phyloP scores from a whole-genome alignment of 2,329 filamentous ascomycete species.

The Cladosporium sp. region DNA sequence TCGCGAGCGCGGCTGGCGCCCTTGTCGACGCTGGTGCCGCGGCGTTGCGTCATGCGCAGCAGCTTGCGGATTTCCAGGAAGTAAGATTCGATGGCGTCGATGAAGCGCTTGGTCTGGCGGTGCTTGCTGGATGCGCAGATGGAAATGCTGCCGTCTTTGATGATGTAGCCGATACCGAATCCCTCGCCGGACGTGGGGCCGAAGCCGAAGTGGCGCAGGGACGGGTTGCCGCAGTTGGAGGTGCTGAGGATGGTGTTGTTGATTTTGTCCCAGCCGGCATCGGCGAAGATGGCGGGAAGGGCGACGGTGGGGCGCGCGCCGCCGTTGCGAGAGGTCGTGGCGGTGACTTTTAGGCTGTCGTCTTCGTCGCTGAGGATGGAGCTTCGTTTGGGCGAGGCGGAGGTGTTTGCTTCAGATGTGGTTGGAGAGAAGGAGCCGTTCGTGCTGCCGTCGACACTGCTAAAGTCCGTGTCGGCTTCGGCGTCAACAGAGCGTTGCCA shows the following conservation, averaged over 20 bases:
- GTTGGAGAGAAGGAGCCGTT: slow-evolving; percentile 54
- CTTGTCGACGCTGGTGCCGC: slow-evolving; percentile 50
- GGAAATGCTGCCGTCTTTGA: slow-evolving; percentile 87
- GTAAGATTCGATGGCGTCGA: slow-evolving; percentile 87
- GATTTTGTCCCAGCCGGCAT: slow-evolving; percentile 87
- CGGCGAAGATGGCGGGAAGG: slow-evolving; percentile 79
- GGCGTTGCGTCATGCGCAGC: slow-evolving; percentile 63
- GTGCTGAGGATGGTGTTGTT: slow-evolving; percentile 94
- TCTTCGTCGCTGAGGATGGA: slow-evolving; percentile 43
- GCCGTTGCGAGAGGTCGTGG: not conserved
- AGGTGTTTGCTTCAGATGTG: slow-evolving; percentile 41
- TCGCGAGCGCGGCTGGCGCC: slow-evolving; percentile 57
- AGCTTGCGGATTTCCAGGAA: slow-evolving; percentile 86
- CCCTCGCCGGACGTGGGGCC: slow-evolving; percentile 90
- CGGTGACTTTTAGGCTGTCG: slow-evolving; percentile 28
- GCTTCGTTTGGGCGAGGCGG: slow-evolving; percentile 52
- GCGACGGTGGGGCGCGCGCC: slow-evolving; percentile 19
- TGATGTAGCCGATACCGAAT: slow-evolving; percentile 98
- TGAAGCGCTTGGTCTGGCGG: slow-evolving; percentile 83
- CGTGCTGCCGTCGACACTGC: slow-evolving; percentile 51
- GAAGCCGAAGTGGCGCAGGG: slow-evolving; percentile 92
- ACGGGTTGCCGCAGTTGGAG: slow-evolving; percentile 98
- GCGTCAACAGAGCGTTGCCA: slow-evolving; percentile 90
- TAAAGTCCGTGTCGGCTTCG: slow-evolving; percentile 48
- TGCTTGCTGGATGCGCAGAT: slow-evolving; percentile 95